A percentile compares a stretch with the other conserved stretches of the same genome.
phyloP scores from a whole-genome alignment of 2,329 filamentous ascomycete genomes.

The Delphinella strobiligena region DNA sequence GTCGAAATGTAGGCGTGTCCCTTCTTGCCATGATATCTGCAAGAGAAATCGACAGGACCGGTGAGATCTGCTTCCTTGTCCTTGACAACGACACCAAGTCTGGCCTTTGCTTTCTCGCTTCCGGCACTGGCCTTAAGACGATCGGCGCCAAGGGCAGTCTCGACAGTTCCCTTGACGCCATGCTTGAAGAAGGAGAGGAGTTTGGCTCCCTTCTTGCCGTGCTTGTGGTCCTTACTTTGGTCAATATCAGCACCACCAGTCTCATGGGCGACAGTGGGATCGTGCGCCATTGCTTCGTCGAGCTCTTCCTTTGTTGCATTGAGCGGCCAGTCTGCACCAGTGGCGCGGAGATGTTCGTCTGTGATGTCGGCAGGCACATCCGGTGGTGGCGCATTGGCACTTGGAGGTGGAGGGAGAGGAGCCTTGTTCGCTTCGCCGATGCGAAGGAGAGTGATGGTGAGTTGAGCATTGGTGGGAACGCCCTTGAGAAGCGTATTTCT shows the following conservation, averaged over 20 bases:
- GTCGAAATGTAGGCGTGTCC: conserved; percentile 61
- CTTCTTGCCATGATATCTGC: conserved; percentile 56
- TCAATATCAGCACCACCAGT: conserved; percentile 43
- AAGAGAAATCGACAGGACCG: conserved; percentile 68
- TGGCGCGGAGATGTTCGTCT: conserved; percentile 38
- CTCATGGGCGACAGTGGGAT: conserved; percentile 33
- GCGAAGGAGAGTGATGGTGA: conserved; percentile 68
- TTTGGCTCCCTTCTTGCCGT: conserved; percentile 35
- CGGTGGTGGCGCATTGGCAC: conserved; percentile 31
- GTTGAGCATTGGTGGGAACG: conserved; percentile 75
- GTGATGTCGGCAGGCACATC: conserved; percentile 39
- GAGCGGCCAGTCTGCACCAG: conserved; percentile 43
- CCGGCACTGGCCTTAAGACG: conserved; percentile 54
- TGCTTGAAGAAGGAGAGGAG: conserved; percentile 57
- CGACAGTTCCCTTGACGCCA: conserved; percentile 59
- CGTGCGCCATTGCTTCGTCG: conserved; percentile 42
- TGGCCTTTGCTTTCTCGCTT: conserved; percentile 52
- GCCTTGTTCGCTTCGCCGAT: conserved; percentile 72
- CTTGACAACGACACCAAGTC: conserved; percentile 56
- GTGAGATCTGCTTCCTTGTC: conserved; percentile 30
- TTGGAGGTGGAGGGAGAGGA: conserved; percentile 54
- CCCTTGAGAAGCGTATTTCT: conserved; percentile 68
- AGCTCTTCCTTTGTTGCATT: conserved; percentile 55
- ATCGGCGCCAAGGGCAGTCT: conserved; percentile 60
- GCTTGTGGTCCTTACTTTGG: conserved; percentile 33